A percentile compares a stretch with the other conserved stretches of the same genome.
phyloP scores from a whole-genome alignment of 345 rosid genomes.

The Ceriops decandra region DNA sequence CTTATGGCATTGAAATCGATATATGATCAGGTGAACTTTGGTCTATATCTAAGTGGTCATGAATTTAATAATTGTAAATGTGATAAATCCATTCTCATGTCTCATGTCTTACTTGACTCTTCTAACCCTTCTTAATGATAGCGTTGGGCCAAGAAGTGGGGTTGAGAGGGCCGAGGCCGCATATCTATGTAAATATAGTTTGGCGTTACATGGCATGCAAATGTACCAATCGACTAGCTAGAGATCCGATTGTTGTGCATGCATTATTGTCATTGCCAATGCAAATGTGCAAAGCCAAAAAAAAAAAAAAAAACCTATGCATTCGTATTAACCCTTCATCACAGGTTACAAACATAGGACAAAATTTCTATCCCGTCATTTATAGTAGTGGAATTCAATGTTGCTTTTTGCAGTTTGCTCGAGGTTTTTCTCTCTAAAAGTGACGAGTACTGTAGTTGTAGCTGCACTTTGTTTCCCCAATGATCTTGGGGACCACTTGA shows the following conservation, averaged over 20 bases:
- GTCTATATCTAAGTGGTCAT: no score
- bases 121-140: not conserved
- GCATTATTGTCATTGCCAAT: slow-evolving; percentile 10
- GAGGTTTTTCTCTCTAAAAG: not conserved
- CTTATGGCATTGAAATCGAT: no score
- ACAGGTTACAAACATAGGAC: not conserved
- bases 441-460: no score
- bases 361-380: not conserved
- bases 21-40: no score
- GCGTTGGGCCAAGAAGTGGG: no score
- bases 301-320: no score
- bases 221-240: slow-evolving; percentile 20
- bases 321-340: not conserved
- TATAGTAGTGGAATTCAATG: not conserved
- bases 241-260: slow-evolving; percentile 17
- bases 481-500: slow-evolving; percentile 4
- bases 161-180: slow-evolving; percentile 2
- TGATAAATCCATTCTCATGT: no score
- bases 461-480: no score
- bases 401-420: not conserved
- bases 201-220: slow-evolving; percentile 50
- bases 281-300: not conserved
- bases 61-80: no score
- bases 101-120: no score
- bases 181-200: slow-evolving; percentile 25